phyloP scores from a whole-genome alignment of 106 monocot genomes.

The Amphibolis antarctica region DNA sequence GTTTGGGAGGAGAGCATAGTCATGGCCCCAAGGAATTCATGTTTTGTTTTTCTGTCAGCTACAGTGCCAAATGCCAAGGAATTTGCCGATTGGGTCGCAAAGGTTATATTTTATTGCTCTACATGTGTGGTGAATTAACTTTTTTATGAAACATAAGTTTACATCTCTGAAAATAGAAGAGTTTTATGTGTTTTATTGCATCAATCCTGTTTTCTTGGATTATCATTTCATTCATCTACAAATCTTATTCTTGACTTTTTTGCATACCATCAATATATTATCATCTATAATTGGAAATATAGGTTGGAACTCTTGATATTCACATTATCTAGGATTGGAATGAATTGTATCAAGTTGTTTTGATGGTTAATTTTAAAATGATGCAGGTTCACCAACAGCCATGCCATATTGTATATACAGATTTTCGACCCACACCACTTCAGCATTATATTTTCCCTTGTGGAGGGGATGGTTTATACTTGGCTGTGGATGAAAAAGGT shows the following conservation, averaged over 20 bases:
- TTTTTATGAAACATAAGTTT: neutral
- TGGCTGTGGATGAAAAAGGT: slow-evolving; percentile 85
- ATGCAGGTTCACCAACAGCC: slow-evolving; percentile 88
- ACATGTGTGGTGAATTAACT: neutral
- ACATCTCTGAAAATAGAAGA: too few relatives aligned
- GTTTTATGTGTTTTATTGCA: too few relatives aligned
- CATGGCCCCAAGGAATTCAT: slow-evolving; percentile 89
- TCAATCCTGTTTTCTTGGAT: too few relatives aligned
- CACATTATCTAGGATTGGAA: too few relatives aligned
- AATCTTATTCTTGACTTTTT: too few relatives aligned
- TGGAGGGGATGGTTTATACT: slow-evolving; percentile 82
- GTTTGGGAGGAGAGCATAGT: slow-evolving; percentile 99
- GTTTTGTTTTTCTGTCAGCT: slow-evolving; percentile 94
- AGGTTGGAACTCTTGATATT: too few relatives aligned
- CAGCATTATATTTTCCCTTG: slow-evolving; percentile 94
- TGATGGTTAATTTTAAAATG: neutral
- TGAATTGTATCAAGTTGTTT: neutral
- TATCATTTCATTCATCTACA: too few relatives aligned
- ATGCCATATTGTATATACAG: slow-evolving; percentile 97
- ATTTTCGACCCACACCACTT: slow-evolving; percentile 90
- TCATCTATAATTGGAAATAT: too few relatives aligned
- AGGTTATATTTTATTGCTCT: slow-evolving; percentile 33
- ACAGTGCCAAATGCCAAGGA: slow-evolving; percentile 98
- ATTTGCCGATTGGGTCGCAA: slow-evolving; percentile 97
- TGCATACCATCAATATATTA: too few relatives aligned